Percentiles rank a stretch among this genome's conserved stretches.
Conservation (phyloP, 75 land plant species). For the Pinus albicaulis region DNA sequence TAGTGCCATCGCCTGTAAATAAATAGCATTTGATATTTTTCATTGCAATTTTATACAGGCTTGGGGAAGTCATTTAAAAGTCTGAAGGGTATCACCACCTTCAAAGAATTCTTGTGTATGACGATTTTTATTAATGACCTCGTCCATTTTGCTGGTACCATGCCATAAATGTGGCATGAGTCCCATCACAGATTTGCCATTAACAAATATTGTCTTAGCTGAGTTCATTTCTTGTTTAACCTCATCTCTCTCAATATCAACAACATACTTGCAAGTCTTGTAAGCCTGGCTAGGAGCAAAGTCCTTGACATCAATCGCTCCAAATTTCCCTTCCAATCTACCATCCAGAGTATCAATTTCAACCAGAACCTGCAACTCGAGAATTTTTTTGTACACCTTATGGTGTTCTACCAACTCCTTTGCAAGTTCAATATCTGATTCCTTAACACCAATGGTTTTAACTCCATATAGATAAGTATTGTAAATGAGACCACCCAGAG, state of each 20-base stretch:
- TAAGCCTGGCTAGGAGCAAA: slow-evolving; percentile 13
- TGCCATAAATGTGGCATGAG: too few species aligned
- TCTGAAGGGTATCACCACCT: too few species aligned
- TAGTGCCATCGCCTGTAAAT: too few species aligned
- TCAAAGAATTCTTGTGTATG: too few species aligned
- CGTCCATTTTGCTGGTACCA: too few species aligned
- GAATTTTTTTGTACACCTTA: slow-evolving; percentile 31
- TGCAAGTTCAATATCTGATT: slow-evolving; percentile 48
- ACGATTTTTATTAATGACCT: too few species aligned
- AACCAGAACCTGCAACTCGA: slow-evolving; percentile 33
- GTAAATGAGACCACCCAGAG: slow-evolving; percentile 45
- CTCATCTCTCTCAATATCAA: slow-evolving; percentile 33
- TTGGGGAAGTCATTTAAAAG: too few species aligned
- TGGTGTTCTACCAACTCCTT: slow-evolving; percentile 42
- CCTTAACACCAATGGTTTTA: slow-evolving; percentile 48
- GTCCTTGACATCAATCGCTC: slow-evolving; percentile 31
- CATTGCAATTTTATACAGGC: too few species aligned
- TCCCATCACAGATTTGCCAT: too few species aligned
- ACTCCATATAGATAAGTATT: slow-evolving; percentile 50
- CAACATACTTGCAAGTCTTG: slow-evolving; percentile 28
- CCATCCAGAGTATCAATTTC: slow-evolving; percentile 41
- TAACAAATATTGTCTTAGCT: too few species aligned
- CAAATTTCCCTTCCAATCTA: slow-evolving; percentile 36
- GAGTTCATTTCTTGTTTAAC: slow-evolving; percentile 23
- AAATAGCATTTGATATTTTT: too few species aligned